phyloP scores from a whole-genome alignment of 2,329 filamentous ascomycete genomes.

The Peltaster fructicola region DNA sequence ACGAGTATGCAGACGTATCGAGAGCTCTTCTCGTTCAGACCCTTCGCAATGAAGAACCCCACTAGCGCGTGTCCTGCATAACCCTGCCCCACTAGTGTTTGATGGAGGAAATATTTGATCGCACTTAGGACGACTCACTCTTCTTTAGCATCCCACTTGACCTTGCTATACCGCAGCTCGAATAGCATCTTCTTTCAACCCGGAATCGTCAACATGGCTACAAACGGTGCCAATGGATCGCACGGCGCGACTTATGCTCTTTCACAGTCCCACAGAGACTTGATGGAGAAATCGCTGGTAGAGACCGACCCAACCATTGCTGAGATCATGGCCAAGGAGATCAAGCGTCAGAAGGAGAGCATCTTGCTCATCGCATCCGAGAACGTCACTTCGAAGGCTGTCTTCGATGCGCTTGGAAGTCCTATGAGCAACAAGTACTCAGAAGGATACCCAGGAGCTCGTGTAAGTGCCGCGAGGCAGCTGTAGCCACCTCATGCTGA shows the following conservation, averaged over 20 bases:
- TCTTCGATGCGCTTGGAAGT: constrained; percentile 90
- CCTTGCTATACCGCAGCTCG: no score
- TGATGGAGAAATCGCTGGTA: constrained; percentile 89
- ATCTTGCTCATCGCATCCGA: constrained; percentile 98
- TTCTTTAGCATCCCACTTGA: no score
- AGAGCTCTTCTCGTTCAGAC: no score
- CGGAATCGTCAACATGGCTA: no score
- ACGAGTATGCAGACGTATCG: not conserved
- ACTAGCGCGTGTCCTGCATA: no score
- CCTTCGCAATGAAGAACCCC: no score
- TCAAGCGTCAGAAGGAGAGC: constrained; percentile 93
- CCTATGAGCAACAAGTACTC: constrained; percentile 97
- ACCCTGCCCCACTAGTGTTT: no score
- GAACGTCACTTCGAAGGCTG: constrained; percentile 96
- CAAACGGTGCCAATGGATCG: constrained; percentile 10
- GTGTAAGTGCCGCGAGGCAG: no score
- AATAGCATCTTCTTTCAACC: no score
- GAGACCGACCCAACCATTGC: constrained; percentile 89
- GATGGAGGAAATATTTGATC: no score
- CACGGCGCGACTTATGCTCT: constrained; percentile 41
- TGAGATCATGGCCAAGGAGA: constrained; percentile 90
- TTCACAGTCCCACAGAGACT: constrained; percentile 48
- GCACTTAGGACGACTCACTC: no score
- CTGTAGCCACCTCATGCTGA: no score
- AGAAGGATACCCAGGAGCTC: constrained; percentile 91